These are phyloP conservation scores for Saccharomyces hybrid DNA, from an alignment of 1,139 yeast species.

Conservation along the genomic window DNA sequence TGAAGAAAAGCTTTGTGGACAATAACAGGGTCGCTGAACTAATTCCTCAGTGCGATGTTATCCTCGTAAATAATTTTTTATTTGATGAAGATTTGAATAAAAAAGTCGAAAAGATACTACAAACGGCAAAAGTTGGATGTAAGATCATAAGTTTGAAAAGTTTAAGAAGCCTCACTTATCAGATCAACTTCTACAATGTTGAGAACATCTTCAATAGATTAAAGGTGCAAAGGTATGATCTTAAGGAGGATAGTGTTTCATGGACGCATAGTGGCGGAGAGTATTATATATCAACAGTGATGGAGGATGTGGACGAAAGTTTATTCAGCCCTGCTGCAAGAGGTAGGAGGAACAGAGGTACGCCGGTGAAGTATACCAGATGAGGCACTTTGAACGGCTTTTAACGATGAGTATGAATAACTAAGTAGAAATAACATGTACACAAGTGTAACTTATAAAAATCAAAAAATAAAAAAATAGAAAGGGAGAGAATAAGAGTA, in stretches of 20 bases:
- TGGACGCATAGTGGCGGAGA: constrained; percentile 82
- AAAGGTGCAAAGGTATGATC: constrained; percentile 54
- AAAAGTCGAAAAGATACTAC: constrained; percentile 57
- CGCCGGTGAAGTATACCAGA: constrained; percentile 23
- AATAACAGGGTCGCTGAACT: constrained; percentile 48
- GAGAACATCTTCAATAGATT: constrained; percentile 60
- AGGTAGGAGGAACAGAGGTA: constrained; percentile 17
- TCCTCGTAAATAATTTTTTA: constrained; percentile 74
- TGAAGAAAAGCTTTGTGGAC: constrained; percentile 64
- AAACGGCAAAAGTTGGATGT: constrained; percentile 63
- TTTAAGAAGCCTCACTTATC: constrained; percentile 45
- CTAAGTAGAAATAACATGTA: not conserved
- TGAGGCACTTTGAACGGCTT: constrained; percentile 4
- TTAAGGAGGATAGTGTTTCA: constrained; percentile 68
- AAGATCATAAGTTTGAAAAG: constrained; percentile 73
- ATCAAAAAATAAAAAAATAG: not conserved
- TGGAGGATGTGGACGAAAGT: constrained; percentile 37
- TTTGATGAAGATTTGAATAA: constrained; percentile 68
- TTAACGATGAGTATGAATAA: not conserved
- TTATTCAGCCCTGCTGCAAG: constrained; percentile 30
- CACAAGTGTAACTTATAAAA: constrained; percentile 1
- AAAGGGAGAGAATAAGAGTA: not conserved
- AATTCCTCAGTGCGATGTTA: constrained; percentile 58
- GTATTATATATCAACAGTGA: constrained; percentile 69
- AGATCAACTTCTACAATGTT: constrained; percentile 44